Evolutionary conservation across 2,329 filamentous ascomycete species (phyloP), one percentile per base, ranked within the genome.

Genomic region (Aphanoascus verrucosus): DNA sequence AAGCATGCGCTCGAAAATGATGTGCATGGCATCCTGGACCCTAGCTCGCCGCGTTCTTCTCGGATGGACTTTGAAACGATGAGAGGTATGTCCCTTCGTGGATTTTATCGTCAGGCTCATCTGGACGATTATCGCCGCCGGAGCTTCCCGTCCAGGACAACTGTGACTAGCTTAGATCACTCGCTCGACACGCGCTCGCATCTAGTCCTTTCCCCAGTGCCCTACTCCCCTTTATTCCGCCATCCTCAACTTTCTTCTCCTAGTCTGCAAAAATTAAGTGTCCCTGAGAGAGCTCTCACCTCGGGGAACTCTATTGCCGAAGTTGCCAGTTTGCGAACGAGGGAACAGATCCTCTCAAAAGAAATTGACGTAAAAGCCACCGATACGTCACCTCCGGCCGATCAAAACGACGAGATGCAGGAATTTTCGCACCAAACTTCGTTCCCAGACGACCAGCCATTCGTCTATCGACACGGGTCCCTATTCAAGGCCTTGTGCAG

Each of bases 401-500:
- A 44, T 5, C 11, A 44, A 44, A 31, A 23, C 11, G 48, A 50
- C 34, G 38, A 20, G 1, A 31, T 11, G 12, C 28, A 38, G 8
- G 17, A 20, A 7, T 12, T 49, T 40, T 7, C n/a, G 9, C 2
- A n/a, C 19, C 42, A 19, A 28, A 15, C 7, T 32, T 46, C 34
- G 15, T 12, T 9, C 9, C 34, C 42, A 14, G 40, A 40, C 8
- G 4, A 7, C 2, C 8, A 15, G 17, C n/a, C 7, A 31, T 37
- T 28, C 32, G 32, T 32, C 5, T 37, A 31, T 19, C 17, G 23
- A 57, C 7, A 53, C 14, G 14, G 56, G 37, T 64, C 71, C 4
- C 50, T 87, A 2, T 67, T 63, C 17, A 65, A 72, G n/a, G 83
- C 89, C 17, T 71, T 90, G 46, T 67, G 67, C 12, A 89, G 86